Conservation (phyloP, 371 early-diverging fungal species). For the Apophysomyces ossiformis region DNA sequence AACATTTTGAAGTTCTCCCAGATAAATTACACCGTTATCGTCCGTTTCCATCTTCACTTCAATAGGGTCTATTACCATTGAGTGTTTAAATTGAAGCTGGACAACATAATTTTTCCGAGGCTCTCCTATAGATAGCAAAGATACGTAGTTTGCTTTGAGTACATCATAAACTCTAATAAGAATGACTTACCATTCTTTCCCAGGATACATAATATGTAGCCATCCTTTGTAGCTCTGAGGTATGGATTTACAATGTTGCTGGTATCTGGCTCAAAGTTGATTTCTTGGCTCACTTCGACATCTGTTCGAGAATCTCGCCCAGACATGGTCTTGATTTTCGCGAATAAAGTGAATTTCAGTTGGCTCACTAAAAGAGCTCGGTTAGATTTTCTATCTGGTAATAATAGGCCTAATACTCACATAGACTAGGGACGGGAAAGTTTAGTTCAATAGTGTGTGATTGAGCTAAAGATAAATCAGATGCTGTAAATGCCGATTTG, state of each 20-base stretch:
- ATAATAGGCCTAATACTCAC: constrained; percentile 22
- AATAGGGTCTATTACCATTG: constrained; percentile 17
- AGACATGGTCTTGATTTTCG: constrained; percentile 37
- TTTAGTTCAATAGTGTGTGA: constrained; percentile 18
- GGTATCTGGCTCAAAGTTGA: constrained; percentile 9
- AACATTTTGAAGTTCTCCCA: constrained; percentile 44
- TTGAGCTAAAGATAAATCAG: constrained; percentile 35
- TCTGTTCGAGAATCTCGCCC: constrained; percentile 20
- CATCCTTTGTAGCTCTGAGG: constrained; percentile 24
- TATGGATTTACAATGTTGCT: constrained; percentile 21
- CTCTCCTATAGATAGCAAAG: constrained; percentile 36
- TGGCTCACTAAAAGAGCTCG: constrained; percentile 17
- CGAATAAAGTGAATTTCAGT: constrained; percentile 33
- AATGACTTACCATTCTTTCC: constrained; percentile 56
- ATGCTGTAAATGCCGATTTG: constrained; percentile 29
- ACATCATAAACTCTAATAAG: neutral
- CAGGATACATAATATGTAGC: constrained; percentile 41
- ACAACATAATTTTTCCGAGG: constrained; percentile 35
- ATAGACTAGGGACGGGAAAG: constrained; percentile 40
- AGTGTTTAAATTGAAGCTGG: constrained; percentile 37
- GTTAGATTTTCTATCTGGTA: no score
- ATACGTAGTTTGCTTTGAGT: neutral
- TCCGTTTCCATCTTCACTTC: constrained; percentile 38
- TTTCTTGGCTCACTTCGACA: constrained; percentile 1
- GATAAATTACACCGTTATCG: constrained; percentile 43